Conservation (phyloP, 176 grass and related monocot species). For the Cymbopogon citratus region DNA sequence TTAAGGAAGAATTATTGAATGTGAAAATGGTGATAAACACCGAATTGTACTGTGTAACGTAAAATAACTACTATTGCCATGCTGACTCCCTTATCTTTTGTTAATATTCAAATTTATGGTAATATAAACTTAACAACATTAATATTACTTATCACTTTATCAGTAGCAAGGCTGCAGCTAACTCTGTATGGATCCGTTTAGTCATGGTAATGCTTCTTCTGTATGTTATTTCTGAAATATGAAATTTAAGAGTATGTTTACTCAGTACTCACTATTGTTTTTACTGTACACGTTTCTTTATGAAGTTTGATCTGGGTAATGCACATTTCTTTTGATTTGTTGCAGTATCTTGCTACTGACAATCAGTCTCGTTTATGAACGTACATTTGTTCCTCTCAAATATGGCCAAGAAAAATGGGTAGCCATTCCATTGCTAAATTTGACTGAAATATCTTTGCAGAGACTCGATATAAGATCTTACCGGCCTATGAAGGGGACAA, state of each 20-base stretch:
- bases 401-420: neutral
- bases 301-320: neutral
- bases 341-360: neutral
- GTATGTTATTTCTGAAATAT: slow-evolving; percentile 9
- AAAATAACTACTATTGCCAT: too few relatives aligned
- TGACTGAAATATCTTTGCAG: slow-evolving; percentile 38
- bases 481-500: slow-evolving; percentile 76
- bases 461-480: slow-evolving; percentile 61
- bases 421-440: slow-evolving; percentile 5
- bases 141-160: neutral
- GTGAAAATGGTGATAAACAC: too few relatives aligned
- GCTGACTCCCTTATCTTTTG: neutral
- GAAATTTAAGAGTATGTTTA: neutral
- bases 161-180: neutral
- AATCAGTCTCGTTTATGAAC: neutral
- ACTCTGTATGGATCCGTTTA: neutral
- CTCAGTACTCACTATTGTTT: neutral
- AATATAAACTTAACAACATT: neutral
- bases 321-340: neutral
- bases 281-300: neutral
- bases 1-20: too few relatives aligned
- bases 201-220: neutral
- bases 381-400: neutral
- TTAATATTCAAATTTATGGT: neutral
- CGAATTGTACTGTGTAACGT: too few relatives aligned